A percentile compares a stretch with the other conserved stretches of the same genome.
Conservation (phyloP, 495 filamentous ascomycete species). For the Trichoderma asperelloides region DNA sequence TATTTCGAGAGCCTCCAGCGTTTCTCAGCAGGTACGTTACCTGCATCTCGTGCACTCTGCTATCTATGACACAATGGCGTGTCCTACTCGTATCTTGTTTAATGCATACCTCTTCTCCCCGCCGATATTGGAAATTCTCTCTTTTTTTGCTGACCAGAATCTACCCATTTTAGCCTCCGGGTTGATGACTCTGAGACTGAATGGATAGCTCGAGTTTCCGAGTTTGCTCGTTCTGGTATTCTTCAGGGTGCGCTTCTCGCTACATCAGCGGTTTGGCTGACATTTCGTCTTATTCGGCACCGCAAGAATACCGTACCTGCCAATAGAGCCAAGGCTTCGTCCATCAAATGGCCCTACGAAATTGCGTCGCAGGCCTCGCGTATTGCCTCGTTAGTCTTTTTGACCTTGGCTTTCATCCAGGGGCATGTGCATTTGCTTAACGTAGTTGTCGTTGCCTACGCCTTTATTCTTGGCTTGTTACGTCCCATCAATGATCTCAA, state of each 20-base stretch:
- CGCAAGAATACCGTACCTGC: background rate
- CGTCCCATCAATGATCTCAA: constrained; percentile 23
- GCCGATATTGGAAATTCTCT: background rate
- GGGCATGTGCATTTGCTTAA: constrained; percentile 21
- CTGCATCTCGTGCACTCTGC: background rate
- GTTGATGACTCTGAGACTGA: background rate
- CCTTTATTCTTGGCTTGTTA: constrained; percentile 27
- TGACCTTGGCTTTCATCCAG: constrained; percentile 17
- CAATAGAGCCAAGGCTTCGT: constrained; percentile 15
- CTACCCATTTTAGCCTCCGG: background rate
- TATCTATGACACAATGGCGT: background rate
- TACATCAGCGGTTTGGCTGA: constrained; percentile 9
- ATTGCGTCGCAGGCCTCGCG: constrained; percentile 25
- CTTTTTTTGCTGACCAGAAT: background rate
- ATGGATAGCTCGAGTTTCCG: constrained; percentile 8
- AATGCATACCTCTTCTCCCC: background rate
- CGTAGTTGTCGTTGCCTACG: constrained; percentile 20
- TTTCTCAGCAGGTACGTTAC: background rate
- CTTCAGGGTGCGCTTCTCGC: constrained; percentile 9
- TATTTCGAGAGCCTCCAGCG: background rate
- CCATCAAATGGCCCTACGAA: constrained; percentile 24
- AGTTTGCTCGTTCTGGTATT: constrained; percentile 8
- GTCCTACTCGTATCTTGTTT: background rate
- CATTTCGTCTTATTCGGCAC: background rate
- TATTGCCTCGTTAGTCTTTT: constrained; percentile 22